Evolutionary conservation across 139 green algal species (phyloP).

Genomic region (Trebouxia sp.): DNA sequence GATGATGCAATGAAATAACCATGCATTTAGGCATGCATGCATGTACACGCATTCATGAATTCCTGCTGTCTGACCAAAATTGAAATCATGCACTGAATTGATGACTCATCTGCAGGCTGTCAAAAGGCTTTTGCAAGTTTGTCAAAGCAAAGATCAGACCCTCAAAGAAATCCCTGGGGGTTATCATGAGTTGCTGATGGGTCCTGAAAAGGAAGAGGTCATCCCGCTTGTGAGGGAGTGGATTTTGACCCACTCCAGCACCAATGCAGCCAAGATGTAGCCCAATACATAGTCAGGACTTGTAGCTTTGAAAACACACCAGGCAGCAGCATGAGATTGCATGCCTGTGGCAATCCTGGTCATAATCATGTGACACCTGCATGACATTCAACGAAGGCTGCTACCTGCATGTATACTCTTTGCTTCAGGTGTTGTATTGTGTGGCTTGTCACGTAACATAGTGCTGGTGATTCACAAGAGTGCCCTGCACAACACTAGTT

Average conservation of each 20-base stretch:
- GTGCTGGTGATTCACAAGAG: no score
- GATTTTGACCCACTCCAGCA: constrained; percentile 36
- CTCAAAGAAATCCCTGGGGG: constrained; percentile 38
- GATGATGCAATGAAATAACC: neutral
- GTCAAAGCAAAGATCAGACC: constrained; percentile 11
- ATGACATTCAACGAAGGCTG: no score
- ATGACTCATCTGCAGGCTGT: constrained; percentile 34
- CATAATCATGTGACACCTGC: no score
- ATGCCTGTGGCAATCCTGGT: no score
- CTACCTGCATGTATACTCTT: no score
- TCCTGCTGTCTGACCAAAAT: neutral
- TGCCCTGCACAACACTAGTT: no score
- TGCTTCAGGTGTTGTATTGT: no score
- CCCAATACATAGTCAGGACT: no score
- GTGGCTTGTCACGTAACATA: no score
- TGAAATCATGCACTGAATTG: neutral
- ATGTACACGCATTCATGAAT: neutral
- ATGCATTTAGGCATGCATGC: neutral
- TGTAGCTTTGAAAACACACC: no score
- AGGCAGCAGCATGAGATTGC: neutral
- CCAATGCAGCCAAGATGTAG: constrained; percentile 1
- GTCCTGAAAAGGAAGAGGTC: constrained; percentile 35
- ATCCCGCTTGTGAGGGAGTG: constrained; percentile 33
- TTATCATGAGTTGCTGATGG: constrained; percentile 56
- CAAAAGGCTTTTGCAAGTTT: constrained; percentile 24